Conservation (phyloP, 192 early-diverging fungal genomes). For the Coemansia sp. region DNA sequence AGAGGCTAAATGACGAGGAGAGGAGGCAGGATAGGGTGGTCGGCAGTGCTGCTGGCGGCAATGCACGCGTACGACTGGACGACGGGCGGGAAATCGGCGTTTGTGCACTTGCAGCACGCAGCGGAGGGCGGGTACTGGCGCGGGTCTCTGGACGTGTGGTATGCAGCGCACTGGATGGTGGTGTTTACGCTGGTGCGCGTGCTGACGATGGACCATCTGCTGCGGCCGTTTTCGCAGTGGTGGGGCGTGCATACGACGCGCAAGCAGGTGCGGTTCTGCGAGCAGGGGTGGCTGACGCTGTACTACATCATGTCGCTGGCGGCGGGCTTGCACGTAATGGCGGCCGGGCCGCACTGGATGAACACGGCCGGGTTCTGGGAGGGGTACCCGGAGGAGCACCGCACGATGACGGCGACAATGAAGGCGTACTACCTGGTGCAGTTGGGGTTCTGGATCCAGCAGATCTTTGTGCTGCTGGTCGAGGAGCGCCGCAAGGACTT, state of each 20-base stretch:
- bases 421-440: conserved; percentile 74
- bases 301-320: conserved; percentile 61
- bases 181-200: conserved; percentile 66
- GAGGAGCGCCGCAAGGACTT: conserved; percentile 73
- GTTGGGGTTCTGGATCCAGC: conserved; percentile 74
- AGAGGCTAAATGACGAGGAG: background rate
- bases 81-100: conserved; percentile 14
- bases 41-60: conserved; percentile 20
- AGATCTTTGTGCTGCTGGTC: conserved; percentile 65
- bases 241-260: conserved; percentile 26
- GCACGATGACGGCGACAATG: conserved; percentile 46
- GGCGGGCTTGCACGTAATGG: conserved; percentile 64
- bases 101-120: conserved; percentile 38
- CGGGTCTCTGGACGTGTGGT: conserved; percentile 34
- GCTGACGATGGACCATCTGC: conserved; percentile 22
- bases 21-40: conserved; percentile 8
- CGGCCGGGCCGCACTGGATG: conserved; percentile 64
- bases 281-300: conserved; percentile 64
- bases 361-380: conserved; percentile 64
- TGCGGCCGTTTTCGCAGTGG: conserved; percentile 33
- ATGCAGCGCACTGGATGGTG: conserved; percentile 58
- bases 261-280: conserved; percentile 56
- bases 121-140: conserved; percentile 36
- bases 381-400: conserved; percentile 60
- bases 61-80: conserved; percentile 24